Conservation (phyloP, 805 yeast genomes). For the Metschnikowia orientalis region DNA sequence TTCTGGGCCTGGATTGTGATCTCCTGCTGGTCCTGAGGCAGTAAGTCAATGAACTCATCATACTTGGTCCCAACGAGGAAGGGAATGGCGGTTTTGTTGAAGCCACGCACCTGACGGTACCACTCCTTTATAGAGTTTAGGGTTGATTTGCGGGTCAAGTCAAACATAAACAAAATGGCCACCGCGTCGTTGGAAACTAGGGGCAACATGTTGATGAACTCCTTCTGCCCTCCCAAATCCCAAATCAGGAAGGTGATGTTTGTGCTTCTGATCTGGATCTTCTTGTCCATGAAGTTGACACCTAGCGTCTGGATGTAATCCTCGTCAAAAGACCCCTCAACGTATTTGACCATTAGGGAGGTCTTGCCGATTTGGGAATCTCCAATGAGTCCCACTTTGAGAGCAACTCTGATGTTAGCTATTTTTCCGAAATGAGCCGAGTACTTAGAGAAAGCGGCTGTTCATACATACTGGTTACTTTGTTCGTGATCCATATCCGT, state of each 20-base stretch:
- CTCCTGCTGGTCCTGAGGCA: slow-evolving; percentile 77
- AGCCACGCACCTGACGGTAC: slow-evolving; percentile 88
- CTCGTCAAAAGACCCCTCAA: slow-evolving; percentile 90
- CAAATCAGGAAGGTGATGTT: slow-evolving; percentile 88
- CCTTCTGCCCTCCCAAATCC: slow-evolving; percentile 96
- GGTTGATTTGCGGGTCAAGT: slow-evolving; percentile 80
- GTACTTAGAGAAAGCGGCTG: not conserved
- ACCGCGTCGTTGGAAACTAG: slow-evolving; percentile 89
- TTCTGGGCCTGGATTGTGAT: slow-evolving; percentile 77
- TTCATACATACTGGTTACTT: slow-evolving; percentile 34
- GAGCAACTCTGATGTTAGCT: slow-evolving; percentile 44
- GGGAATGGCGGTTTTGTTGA: slow-evolving; percentile 87
- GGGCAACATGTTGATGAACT: slow-evolving; percentile 93
- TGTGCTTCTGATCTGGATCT: slow-evolving; percentile 77
- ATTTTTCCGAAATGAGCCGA: not conserved
- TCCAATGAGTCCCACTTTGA: slow-evolving; percentile 90
- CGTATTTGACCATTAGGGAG: slow-evolving; percentile 92
- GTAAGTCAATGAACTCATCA: slow-evolving; percentile 76
- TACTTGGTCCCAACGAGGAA: slow-evolving; percentile 90
- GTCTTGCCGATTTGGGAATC: slow-evolving; percentile 97
- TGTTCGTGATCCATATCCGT: slow-evolving; percentile 25
- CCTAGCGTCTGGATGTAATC: slow-evolving; percentile 92
- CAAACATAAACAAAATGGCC: slow-evolving; percentile 84
- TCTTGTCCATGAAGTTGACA: slow-evolving; percentile 90
- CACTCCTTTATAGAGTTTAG: slow-evolving; percentile 87